phyloP scores from a whole-genome alignment of 2,329 filamentous ascomycete genomes.

The Microsporum ferrugineum region DNA sequence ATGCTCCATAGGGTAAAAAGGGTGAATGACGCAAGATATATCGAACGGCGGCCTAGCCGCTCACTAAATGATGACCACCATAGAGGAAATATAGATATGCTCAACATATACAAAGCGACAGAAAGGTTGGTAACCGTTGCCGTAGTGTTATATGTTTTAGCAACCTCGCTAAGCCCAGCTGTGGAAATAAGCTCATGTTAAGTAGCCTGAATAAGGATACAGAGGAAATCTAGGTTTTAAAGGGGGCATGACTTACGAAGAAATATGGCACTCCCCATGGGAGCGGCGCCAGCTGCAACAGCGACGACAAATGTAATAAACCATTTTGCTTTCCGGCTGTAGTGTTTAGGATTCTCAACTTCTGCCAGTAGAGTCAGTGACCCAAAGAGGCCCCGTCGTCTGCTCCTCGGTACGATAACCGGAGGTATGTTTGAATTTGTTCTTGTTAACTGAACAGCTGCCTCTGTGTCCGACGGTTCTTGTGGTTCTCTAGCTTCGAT shows the following conservation, averaged over 20 bases:
- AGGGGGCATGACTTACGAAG: conserved; percentile 49
- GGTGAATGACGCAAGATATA: conserved; percentile 64
- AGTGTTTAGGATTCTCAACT: conserved; percentile 63
- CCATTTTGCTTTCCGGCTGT: conserved; percentile 68
- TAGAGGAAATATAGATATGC: conserved; percentile 71
- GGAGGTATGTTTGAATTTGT: conserved; percentile 15
- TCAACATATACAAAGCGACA: conserved; percentile 69
- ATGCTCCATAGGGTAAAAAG: conserved; percentile 62
- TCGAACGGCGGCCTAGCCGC: conserved; percentile 56
- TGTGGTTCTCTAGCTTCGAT: neutral
- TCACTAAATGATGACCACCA: conserved; percentile 84
- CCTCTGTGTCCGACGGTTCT: neutral
- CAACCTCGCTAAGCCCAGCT: conserved; percentile 59
- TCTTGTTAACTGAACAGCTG: neutral
- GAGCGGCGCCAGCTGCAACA: conserved; percentile 62
- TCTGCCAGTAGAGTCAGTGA: conserved; percentile 64
- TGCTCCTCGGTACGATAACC: conserved; percentile 39
- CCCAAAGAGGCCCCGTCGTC: conserved; percentile 62
- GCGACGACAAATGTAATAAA: conserved; percentile 67
- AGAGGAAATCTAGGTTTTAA: neutral
- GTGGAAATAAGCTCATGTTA: neutral
- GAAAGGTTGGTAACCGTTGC: conserved; percentile 61
- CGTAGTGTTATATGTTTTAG: conserved; percentile 49
- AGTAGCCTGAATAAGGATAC: neutral
- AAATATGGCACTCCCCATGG: conserved; percentile 74